Evolutionary conservation across 305 asterid species (phyloP), one percentile per base, ranked within the genome.

Genomic region (Solanum hybrid): DNA sequence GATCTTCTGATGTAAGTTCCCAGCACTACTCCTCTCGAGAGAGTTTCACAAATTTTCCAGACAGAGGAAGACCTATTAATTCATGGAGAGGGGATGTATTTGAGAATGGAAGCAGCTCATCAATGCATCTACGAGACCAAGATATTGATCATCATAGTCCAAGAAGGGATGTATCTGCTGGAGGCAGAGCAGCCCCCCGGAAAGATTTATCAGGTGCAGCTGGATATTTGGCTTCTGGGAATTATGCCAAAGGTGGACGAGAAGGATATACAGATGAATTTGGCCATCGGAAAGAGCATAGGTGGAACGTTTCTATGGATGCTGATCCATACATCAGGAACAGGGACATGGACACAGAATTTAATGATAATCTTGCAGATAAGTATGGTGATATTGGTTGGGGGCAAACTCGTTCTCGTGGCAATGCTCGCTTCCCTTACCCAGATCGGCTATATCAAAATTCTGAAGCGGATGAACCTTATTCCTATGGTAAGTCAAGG

Each of bases 401-500:
- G 98, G 95, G 93, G 20, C 97, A 92, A 89, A 95, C 92, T 71
- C 94, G 78, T 77, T 84, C 94, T 87, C 94, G 92, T 80, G 92
- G 94, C 86, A 90, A 87, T 92, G 37, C 92, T 86, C 96, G 89
- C 88, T 92, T 93, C 46, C 93, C 97, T 92, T 95, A 93, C 87
- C 94, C 94, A 24, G 98, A 93, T 79, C 93, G 92, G 79, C 78
- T 94, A 76, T 96, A 95, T 92, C 94, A 95, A 40, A 89, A 95
- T 91, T 77, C 95, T 87, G 98, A 95, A 86, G 92, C 93, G 16
- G 95, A 92, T 89, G 98, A 95, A 46, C 92, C 91, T 88, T 94
- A 94, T 90, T 87, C 96, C 66, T 94, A 94, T 94, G 99, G 97
- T 90, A 95, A 97, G 91, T 93, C 98, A 73, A 93, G 99, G 92